Base-by-base conservation (phyloP, 495 filamentous ascomycete genomes). In the Xylaria scruposa region DNA sequence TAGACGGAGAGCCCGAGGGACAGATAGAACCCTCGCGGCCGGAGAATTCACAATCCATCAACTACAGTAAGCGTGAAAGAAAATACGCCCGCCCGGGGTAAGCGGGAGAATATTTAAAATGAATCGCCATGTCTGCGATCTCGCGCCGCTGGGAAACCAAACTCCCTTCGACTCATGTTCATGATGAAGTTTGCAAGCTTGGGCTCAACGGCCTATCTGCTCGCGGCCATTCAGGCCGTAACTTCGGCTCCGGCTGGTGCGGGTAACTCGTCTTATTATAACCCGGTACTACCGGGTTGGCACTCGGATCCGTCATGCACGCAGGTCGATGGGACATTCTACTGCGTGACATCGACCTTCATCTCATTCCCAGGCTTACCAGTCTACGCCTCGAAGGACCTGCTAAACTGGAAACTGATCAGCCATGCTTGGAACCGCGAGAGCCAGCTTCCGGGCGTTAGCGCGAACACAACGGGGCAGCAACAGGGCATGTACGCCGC, bases 301-400 rank as follows among this genome's bases (percentile, higher is more conserved):
- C 79, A 82, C 67, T 77, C 77, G 8, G 79, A 82, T 40, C 79
- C 79, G 10, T 78, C 75, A 3, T 82, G 79, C 68, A 73, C 72
- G 15, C 73, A 77, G 8, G 75, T 78, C 26, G 62, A 76, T 64
- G 77, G 73, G 38, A 81, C 73, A 38, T 82, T 80, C 72, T 82
- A 77, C 76, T 79, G 78, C 73, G 78, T 73, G 33, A 79, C 78
- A 0, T 82, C 80, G 17, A 81, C 78, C 21, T 82, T 82, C 66
- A 79, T 81, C 31, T 72, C 77, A 2, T 82, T 82, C 72, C 80
- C 80, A 2, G 80, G 79, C 0, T 46, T 81, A 4, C 79, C 80
- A 21, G 73, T 82, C 58, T 79, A 82, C 72, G 78, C 79, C 3
- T 79, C 76, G 13, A 77, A 75, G 60, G 80, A 81, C 72, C 67